Conservation (phyloP, 2,329 filamentous ascomycete genomes). For the Sporothrix humicola region DNA sequence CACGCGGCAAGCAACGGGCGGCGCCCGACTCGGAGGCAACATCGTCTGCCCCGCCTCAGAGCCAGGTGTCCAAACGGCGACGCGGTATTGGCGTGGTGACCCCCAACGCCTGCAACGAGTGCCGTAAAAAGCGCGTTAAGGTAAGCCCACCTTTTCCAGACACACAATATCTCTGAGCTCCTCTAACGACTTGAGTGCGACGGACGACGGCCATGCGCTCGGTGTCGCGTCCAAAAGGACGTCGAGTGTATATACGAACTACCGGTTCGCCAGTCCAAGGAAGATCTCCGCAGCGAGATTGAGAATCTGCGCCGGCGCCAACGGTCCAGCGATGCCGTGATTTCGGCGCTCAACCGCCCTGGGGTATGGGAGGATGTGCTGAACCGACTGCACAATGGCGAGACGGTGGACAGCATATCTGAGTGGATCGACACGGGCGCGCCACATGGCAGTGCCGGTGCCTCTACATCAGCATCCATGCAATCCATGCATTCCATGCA, state of each 20-base stretch:
- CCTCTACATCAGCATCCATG: conserved; percentile 40
- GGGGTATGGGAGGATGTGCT: conserved; percentile 62
- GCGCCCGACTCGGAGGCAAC: conserved; percentile 24
- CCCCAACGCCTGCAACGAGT: conserved; percentile 66
- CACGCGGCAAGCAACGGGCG: conserved; percentile 26
- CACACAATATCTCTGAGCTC: neutral
- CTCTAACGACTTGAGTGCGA: conserved; percentile 57
- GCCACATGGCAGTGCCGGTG: conserved; percentile 40
- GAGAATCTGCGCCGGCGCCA: conserved; percentile 61
- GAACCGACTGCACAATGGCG: conserved; percentile 58
- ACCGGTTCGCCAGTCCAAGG: conserved; percentile 68
- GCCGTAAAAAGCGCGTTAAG: conserved; percentile 67
- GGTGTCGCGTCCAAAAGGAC: conserved; percentile 61
- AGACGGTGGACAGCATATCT: conserved; percentile 61
- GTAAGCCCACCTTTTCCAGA: conserved; percentile 43
- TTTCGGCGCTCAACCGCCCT: conserved; percentile 59
- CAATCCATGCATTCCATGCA: neutral
- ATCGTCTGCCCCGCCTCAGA: neutral
- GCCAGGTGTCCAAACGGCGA: conserved; percentile 51
- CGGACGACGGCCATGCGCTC: conserved; percentile 60
- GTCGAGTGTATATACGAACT: conserved; percentile 66
- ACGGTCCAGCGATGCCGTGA: conserved; percentile 60
- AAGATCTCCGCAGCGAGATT: conserved; percentile 64
- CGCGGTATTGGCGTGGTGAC: conserved; percentile 63
- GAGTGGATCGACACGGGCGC: conserved; percentile 55